A percentile compares a stretch with the other conserved stretches of the same genome.
These are phyloP conservation scores for Tetrapisispora fleetii DNA, from an alignment of 805 yeast genomes.

Conservation along the genomic window DNA sequence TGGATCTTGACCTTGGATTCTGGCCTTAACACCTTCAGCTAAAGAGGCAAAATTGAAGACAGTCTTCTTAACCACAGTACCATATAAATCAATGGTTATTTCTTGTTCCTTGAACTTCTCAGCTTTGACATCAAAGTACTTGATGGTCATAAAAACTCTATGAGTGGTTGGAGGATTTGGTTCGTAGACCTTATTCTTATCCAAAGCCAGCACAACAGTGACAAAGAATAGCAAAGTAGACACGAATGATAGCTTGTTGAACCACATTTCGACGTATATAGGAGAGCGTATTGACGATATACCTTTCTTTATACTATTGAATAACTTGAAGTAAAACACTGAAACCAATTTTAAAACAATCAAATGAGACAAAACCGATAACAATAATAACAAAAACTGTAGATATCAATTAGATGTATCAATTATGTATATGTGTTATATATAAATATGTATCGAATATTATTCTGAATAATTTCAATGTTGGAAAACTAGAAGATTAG, in stretches of 20 bases:
- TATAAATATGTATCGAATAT: too few species aligned
- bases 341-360: too few species aligned
- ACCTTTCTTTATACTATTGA: background rate
- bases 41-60: slow-evolving; percentile 48
- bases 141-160: slow-evolving; percentile 19
- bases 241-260: slow-evolving; percentile 2
- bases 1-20: slow-evolving; percentile 22
- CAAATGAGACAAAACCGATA: too few species aligned
- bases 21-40: slow-evolving; percentile 35
- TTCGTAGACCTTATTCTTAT: slow-evolving; percentile 13
- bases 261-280: slow-evolving; percentile 2
- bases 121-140: slow-evolving; percentile 17
- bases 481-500: too few species aligned
- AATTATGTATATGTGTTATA: too few species aligned
- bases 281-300: background rate
- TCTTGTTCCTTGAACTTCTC: slow-evolving; percentile 15
- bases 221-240: slow-evolving; percentile 4
- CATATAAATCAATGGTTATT: slow-evolving; percentile 53
- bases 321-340: background rate
- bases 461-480: too few species aligned
- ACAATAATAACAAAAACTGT: too few species aligned
- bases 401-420: too few species aligned
- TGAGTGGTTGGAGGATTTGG: slow-evolving; percentile 28
- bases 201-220: slow-evolving; percentile 3
- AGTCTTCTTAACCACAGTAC: slow-evolving; percentile 54